Conservation (phyloP, 2,329 filamentous ascomycete species). For the Neofusicoccum umdonicola region DNA sequence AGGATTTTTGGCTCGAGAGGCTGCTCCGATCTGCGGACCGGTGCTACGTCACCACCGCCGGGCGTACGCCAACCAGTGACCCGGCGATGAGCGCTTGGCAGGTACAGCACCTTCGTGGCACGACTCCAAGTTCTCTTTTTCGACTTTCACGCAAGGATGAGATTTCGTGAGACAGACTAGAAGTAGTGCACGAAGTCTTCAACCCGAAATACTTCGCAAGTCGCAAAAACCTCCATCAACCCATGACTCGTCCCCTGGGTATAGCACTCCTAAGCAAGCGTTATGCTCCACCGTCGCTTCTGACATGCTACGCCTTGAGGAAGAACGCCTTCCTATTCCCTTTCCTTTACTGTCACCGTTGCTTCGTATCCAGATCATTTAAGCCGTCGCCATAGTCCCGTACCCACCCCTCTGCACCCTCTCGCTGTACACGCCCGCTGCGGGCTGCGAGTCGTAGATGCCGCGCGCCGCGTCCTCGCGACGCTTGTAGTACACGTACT, state of each 20-base stretch:
- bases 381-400: background rate
- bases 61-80: background rate
- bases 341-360: background rate
- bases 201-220: background rate
- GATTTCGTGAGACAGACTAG: background rate
- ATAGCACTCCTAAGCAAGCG: background rate
- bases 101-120: background rate
- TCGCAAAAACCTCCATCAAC: background rate
- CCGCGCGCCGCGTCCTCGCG: constrained; percentile 62
- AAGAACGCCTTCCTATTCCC: background rate
- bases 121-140: too few species aligned
- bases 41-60: background rate
- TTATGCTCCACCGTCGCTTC: background rate
- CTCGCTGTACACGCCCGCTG: constrained; percentile 70
- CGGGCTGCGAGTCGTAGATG: constrained; percentile 51
- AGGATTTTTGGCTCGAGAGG: constrained; percentile 1
- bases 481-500: constrained; percentile 80
- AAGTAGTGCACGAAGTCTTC: too few species aligned
- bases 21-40: background rate
- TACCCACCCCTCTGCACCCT: constrained; percentile 54
- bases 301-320: background rate
- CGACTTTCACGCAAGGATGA: too few species aligned
- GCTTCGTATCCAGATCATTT: too few species aligned
- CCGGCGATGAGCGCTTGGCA: background rate
- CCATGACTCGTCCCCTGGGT: background rate